Evolutionary conservation across 2,329 filamentous ascomycete species (phyloP).

Genomic region (Sarocladium strictum): DNA sequence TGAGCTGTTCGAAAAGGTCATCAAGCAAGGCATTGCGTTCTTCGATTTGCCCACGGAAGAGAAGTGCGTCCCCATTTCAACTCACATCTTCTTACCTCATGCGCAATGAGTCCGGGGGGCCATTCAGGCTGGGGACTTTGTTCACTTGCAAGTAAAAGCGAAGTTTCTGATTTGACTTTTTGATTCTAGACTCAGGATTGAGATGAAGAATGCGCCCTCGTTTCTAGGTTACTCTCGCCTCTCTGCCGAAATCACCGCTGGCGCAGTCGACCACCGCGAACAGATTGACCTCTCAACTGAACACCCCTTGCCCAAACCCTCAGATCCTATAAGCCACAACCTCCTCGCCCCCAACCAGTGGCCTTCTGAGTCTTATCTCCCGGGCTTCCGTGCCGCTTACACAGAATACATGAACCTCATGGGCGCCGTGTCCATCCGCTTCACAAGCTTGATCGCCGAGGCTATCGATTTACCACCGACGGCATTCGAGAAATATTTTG

Average conservation of each 20-base stretch:
- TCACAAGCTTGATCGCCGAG: slow-evolving; percentile 77
- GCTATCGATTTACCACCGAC: slow-evolving; percentile 64
- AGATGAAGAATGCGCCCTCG: slow-evolving; percentile 68
- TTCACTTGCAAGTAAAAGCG: background rate
- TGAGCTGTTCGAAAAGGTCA: slow-evolving; percentile 58
- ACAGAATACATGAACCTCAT: slow-evolving; percentile 72
- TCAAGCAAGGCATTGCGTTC: slow-evolving; percentile 63
- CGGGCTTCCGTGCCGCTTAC: slow-evolving; percentile 62
- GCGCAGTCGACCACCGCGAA: slow-evolving; percentile 72
- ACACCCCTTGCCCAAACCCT: slow-evolving; percentile 57
- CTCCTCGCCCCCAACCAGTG: slow-evolving; percentile 75
- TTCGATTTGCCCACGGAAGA: slow-evolving; percentile 72
- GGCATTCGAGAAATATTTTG: slow-evolving; percentile 77
- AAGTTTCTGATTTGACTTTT: background rate
- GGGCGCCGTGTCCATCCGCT: slow-evolving; percentile 64
- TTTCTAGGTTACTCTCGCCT: slow-evolving; percentile 66
- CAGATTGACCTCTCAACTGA: slow-evolving; percentile 83
- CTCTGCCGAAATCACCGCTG: slow-evolving; percentile 65
- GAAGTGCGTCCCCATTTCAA: slow-evolving; percentile 44
- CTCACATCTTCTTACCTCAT: too few species aligned
- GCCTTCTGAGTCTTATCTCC: slow-evolving; percentile 59
- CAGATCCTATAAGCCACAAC: slow-evolving; percentile 66
- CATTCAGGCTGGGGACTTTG: too few species aligned
- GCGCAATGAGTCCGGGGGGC: too few species aligned
- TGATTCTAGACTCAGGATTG: slow-evolving; percentile 49